A percentile compares a stretch with the other conserved stretches of the same genome.
Conservation (phyloP, 2,329 filamentous ascomycete genomes). For the Seiridium cupressi region DNA sequence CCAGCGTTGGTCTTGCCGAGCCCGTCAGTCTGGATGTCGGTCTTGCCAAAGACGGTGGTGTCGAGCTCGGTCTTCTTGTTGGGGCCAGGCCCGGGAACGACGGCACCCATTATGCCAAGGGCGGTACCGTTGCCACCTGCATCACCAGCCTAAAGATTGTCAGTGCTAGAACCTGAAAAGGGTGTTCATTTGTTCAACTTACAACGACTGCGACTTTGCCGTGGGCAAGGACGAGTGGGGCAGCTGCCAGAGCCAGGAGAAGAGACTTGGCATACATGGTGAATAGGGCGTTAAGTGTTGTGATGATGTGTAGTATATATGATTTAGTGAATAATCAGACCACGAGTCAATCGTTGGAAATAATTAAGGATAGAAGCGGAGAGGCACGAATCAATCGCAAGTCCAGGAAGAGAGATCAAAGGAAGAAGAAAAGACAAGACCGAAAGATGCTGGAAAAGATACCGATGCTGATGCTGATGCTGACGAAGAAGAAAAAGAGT, state of each 20-base stretch:
- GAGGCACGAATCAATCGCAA: slow-evolving; percentile 4
- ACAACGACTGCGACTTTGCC: slow-evolving; percentile 27
- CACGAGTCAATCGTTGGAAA: neutral
- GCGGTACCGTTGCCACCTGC: slow-evolving; percentile 39
- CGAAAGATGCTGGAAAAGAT: neutral
- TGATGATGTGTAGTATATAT: slow-evolving; percentile 19
- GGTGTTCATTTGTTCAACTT: neutral
- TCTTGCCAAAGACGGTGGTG: slow-evolving; percentile 17
- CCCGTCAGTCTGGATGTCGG: slow-evolving; percentile 29
- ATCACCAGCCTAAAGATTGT: slow-evolving; percentile 22
- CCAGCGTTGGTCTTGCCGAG: slow-evolving; percentile 34
- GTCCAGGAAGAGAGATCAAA: neutral
- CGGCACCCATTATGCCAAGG: slow-evolving; percentile 30
- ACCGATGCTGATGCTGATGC: neutral
- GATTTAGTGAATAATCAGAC: neutral
- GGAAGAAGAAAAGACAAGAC: neutral
- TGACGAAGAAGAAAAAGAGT: neutral
- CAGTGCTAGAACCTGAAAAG: neutral
- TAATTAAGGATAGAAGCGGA: neutral
- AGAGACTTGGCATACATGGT: neutral
- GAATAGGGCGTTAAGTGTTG: slow-evolving; percentile 8
- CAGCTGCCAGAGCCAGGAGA: neutral
- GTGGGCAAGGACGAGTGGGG: slow-evolving; percentile 27
- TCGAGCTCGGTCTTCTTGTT: slow-evolving; percentile 24
- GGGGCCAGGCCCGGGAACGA: slow-evolving; percentile 9